Evolutionary conservation across 805 yeast genomes (phyloP), one percentile per base, ranked within the genome.

Genomic region (Myxozyma geophila): DNA sequence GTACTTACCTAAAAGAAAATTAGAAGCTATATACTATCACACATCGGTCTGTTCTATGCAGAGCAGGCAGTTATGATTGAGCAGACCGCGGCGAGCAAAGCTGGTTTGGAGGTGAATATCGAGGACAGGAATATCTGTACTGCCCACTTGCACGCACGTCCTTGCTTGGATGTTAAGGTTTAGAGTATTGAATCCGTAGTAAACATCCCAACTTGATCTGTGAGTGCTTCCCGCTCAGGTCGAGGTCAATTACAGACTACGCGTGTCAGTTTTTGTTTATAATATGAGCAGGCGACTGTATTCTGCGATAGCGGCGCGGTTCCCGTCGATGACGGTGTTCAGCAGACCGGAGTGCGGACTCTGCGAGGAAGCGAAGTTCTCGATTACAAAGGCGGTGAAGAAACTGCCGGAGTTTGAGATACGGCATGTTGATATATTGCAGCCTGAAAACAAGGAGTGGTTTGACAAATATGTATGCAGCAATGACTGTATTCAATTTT

Each of bases 321-420:
- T 28, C 13, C 61, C 64, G 37, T 15, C 28, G 43, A 9, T 75
- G 55, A 69, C 75, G 2, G 64, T 76, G 15, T 77, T 70, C 67
- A 71, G 79, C 9, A 69, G 76, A 12, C 76, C 78, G 12, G 57
- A 70, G 6, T 77, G 80, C 58, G 78, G 78, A 7, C 71, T 77
- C 15, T 77, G 80, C 62, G 70, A 68, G 2, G 63, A 66, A 12
- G 79, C 79, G 10, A 71, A 74, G 62, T 54, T 17, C 15, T 60
- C 65, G 19, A 53, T 74, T 17, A 15, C 54, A 9, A 35, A 58
- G 33, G 71, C 72, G 5, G 48, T 71, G 55, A 69, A 64, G 7
- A 35, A 57, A 46, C 70, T 69, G 1, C 62, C 70, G 15, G 39
- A 47, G 23, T 39, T 43, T 12, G 53, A 49, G n/a, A 35, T 54